phyloP scores from a whole-genome alignment of 129 eudicot genomes.

The Gnaphalium uliginosum region DNA sequence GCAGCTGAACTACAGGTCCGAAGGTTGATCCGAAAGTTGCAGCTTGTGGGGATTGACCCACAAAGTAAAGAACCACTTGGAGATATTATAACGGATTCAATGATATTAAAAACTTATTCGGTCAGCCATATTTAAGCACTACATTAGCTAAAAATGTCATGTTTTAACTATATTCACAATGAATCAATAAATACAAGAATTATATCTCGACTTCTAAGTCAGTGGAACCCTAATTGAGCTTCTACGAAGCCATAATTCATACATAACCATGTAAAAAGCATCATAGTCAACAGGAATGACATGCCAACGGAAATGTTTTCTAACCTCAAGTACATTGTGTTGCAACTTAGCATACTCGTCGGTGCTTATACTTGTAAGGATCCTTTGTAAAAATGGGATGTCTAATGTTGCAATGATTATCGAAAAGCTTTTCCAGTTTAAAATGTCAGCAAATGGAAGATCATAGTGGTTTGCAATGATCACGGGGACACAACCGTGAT shows the following conservation, averaged over 20 bases:
- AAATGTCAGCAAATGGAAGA: constrained; percentile 75
- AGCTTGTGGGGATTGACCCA: not conserved
- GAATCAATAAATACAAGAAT: constrained; percentile 31
- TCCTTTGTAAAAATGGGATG: constrained; percentile 63
- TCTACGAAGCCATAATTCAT: constrained; percentile 86
- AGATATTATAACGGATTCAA: not conserved
- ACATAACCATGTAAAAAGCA: constrained; percentile 80
- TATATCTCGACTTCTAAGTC: constrained; percentile 18
- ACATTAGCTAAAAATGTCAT: constrained; percentile 1
- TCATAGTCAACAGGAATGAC: constrained; percentile 61
- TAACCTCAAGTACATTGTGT: constrained; percentile 57
- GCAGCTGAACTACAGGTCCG: too few relatives aligned
- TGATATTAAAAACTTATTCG: not conserved
- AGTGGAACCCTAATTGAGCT: constrained; percentile 48
- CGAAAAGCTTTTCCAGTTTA: constrained; percentile 84
- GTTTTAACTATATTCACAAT: constrained; percentile 24
- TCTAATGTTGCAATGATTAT: constrained; percentile 66
- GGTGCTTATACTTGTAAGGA: constrained; percentile 43
- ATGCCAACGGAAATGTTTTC: constrained; percentile 87
- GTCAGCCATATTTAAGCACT: not conserved
- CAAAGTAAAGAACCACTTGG: not conserved
- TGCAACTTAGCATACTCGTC: constrained; percentile 50
- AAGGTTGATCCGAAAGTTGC: too few relatives aligned
- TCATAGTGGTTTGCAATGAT: constrained; percentile 86
- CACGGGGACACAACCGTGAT: constrained; percentile 85